These are phyloP conservation scores for Sindora glabra DNA, from an alignment of 306 rosid genomes.

Conservation along the genomic window DNA sequence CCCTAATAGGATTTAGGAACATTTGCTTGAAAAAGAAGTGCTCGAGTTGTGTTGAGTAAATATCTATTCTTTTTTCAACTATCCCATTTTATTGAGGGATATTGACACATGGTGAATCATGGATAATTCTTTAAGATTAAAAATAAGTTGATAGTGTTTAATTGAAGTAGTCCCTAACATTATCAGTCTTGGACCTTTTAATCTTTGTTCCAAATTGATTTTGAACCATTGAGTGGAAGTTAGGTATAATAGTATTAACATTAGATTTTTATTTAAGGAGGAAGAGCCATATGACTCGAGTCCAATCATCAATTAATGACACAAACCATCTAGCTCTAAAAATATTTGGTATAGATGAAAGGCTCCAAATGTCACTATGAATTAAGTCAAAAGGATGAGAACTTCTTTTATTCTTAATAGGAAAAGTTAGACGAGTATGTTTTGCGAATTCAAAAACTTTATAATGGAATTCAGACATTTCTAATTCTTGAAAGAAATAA, in stretches of 20 bases:
- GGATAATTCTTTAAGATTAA: neutral
- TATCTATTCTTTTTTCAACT: no score
- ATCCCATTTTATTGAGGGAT: no score
- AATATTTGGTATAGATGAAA: neutral
- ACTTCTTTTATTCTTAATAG: neutral
- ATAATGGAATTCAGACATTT: neutral
- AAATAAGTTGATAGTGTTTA: neutral
- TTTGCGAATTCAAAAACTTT: neutral
- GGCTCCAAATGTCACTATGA: neutral
- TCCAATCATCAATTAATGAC: neutral
- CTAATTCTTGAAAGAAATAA: no score
- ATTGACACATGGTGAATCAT: neutral
- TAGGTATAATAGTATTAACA: neutral
- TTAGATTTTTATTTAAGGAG: neutral
- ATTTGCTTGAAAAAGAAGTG: no score
- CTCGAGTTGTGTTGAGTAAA: no score
- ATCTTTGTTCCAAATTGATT: neutral
- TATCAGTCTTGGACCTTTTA: no score
- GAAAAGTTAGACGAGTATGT: neutral
- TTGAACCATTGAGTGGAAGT: neutral
- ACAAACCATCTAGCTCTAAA: neutral
- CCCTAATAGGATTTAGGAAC: neutral
- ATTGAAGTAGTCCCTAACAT: neutral
- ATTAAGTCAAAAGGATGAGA: neutral
- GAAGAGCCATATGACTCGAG: neutral